These are phyloP conservation scores for Sextonia rubra DNA, from an alignment of 164 flowering plant genomes.

Conservation along the genomic window DNA sequence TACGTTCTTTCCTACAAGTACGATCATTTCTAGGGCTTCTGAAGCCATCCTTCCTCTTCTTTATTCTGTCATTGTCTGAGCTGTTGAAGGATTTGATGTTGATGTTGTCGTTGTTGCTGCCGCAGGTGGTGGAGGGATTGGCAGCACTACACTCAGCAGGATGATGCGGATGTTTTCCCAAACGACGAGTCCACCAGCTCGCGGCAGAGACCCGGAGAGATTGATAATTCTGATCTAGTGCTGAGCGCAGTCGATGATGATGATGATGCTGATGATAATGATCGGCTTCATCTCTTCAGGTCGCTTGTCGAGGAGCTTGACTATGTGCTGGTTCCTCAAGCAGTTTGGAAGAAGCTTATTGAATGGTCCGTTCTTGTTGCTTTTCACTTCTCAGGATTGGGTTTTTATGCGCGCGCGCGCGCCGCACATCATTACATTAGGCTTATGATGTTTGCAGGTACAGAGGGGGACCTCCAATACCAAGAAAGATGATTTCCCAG, in stretches of 20 bases:
- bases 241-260: conserved; percentile 18
- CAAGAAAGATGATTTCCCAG: conserved; percentile 64
- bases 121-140: conserved; percentile 81
- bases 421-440: not conserved
- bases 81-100: too few relatives aligned
- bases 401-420: too few relatives aligned
- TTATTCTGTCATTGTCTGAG: not conserved
- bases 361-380: conserved; percentile 27
- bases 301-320: conserved; percentile 52
- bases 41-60: too few relatives aligned
- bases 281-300: conserved; percentile 37
- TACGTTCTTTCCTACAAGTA: conserved; percentile 66
- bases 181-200: conserved; percentile 16
- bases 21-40: not conserved
- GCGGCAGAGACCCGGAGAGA: conserved; percentile 56
- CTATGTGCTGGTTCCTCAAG: conserved; percentile 62
- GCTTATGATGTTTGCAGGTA: conserved; percentile 52
- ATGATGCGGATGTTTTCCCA: conserved; percentile 17
- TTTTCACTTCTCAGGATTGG: not conserved
- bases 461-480: conserved; percentile 85
- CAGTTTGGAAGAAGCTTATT: conserved; percentile 68
- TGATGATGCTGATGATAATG: conserved; percentile 20
- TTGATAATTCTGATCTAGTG: conserved; percentile 57
- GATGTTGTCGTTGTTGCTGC: not conserved
- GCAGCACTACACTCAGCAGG: conserved; percentile 57